A percentile compares a stretch with the other conserved stretches of the same genome.
phyloP scores from a whole-genome alignment of 2,329 filamentous ascomycete genomes.

The Raffaelea deltoideospora region DNA sequence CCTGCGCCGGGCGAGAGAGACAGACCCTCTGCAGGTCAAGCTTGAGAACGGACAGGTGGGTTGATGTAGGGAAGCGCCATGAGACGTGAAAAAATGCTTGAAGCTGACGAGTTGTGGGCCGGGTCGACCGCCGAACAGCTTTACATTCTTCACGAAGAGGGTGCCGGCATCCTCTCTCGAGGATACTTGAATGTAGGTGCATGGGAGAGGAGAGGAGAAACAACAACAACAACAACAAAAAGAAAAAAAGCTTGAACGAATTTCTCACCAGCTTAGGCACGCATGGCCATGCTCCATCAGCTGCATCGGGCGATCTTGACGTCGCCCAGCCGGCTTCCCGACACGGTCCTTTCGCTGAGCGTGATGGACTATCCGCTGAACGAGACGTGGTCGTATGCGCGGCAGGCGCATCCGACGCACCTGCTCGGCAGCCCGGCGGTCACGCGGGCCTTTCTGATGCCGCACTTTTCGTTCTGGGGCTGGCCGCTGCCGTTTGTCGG shows the following conservation, averaged over 20 bases:
- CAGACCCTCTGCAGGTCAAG: conserved; percentile 19
- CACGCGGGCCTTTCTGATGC: conserved; percentile 26
- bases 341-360: conserved; percentile 31
- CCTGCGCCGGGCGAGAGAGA: conserved; percentile 14
- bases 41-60: conserved; percentile 21
- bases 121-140: too few relatives aligned
- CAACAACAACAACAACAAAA: background rate
- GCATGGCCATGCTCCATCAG: conserved; percentile 5
- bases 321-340: conserved; percentile 19
- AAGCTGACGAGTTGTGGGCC: too few relatives aligned
- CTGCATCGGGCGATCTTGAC: conserved; percentile 5
- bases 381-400: conserved; percentile 24
- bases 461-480: conserved; percentile 40
- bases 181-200: background rate
- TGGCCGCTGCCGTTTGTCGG: conserved; percentile 36
- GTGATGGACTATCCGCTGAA: conserved; percentile 25
- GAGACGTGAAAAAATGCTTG: background rate
- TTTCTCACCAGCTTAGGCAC: background rate
- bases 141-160: conserved; percentile 1
- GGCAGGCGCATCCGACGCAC: conserved; percentile 19
- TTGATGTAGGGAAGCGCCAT: too few relatives aligned
- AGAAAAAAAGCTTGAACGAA: too few relatives aligned
- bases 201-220: background rate
- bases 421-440: conserved; percentile 7
- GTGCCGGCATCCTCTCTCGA: background rate